Base-by-base conservation (phyloP, 2,329 filamentous ascomycete species). In the Raffaelea deltoideospora region DNA sequence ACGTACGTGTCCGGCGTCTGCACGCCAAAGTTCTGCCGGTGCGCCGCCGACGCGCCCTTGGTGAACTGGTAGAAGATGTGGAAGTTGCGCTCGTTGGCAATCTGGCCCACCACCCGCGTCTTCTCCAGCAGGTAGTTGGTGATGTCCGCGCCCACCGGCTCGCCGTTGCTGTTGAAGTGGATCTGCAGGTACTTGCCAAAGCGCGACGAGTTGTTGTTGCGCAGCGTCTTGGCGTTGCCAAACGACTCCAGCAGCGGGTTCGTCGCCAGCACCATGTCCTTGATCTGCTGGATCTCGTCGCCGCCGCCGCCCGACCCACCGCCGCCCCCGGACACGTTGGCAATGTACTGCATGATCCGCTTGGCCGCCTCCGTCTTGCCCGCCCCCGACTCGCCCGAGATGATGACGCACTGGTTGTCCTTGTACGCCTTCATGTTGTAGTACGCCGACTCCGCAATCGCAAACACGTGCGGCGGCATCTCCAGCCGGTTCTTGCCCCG, bases 391-490 rank as follows among this genome's bases (percentile, higher is more conserved):
- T 98, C 90, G 54, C 90, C 90, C 5, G 90, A 96, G 49, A 98
- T 98, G 59, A 98, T 98, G 48, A 98, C 88, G 63, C 90, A 96
- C 59, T 98, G 90, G 63, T 96, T 96, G 50, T 96, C 90, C 53
- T 85, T 85, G 68, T 98, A 98, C 33, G 87, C 88, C 59, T 96
- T 96, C 90, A 98, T 96, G 65, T 98, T 96, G 65, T 96, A 96
- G 66, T 98, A 98, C 38, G 87, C 61, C 8, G 88, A 81, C 61
- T 98, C 90, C 53, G 90, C 90, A 52, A 98, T 90, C 42, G 86
- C 88, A 57, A 95, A 98, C 48, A 98, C 90, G 59, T 98, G 90
- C 9, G 90, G 90, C 21, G 86, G 82, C 64, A 85, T 76, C 64
- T 98, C 90, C 46, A 98, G 72, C 46, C 90, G 77, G 63, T 98